Evolutionary conservation across 345 rosid genomes (phyloP), one percentile per base, ranked within the genome.

Genomic region (Psidium guajava): DNA sequence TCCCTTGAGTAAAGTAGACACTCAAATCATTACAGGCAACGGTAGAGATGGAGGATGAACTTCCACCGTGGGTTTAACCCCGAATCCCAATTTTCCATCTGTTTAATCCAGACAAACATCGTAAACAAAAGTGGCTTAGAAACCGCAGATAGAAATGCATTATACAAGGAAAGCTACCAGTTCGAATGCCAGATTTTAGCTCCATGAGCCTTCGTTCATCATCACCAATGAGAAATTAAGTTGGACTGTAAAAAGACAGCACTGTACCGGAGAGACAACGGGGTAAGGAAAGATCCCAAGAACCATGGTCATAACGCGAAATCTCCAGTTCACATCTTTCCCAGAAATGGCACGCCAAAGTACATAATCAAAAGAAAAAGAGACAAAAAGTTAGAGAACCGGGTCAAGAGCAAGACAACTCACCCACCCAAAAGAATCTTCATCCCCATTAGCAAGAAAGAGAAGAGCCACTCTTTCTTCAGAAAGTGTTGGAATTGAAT

Each of bases 61-160:
- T 69, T 69, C 77, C 77, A 69, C 44, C 77, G 44, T 18, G 47
- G 75, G 36, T 86, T 88, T 86, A 87, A 81, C 90, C 90, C 90
- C 27, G 89, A 82, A 57, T 91, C 91, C 83, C 21, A 74, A 90
- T 85, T 82, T 89, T 90, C 91, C 84, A 89, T 91, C 91, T 89
- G 95, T 90, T 92, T 89, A 83, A 85, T 87, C 88, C 86, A 91
- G 91, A 89, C 90, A 90, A 93, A 92, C 94, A 91, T 90, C 87
- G 88, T 92, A 91, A 92, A 85, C 90, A 90, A 89, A 92, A 89
- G 86, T 83, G 84, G 88, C 91, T 85, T 85, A 91, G 85, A 89
- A 93, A 89, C 92, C 89, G 90, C 90, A 91, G 92, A 89, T 90
- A 91, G 86, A 94, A 90, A 88, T 92, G 89, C 91, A 91, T 91